These are phyloP conservation scores for Fusarium odoratissimum DNA, from an alignment of 2,329 filamentous ascomycete genomes.

Conservation along the genomic window DNA sequence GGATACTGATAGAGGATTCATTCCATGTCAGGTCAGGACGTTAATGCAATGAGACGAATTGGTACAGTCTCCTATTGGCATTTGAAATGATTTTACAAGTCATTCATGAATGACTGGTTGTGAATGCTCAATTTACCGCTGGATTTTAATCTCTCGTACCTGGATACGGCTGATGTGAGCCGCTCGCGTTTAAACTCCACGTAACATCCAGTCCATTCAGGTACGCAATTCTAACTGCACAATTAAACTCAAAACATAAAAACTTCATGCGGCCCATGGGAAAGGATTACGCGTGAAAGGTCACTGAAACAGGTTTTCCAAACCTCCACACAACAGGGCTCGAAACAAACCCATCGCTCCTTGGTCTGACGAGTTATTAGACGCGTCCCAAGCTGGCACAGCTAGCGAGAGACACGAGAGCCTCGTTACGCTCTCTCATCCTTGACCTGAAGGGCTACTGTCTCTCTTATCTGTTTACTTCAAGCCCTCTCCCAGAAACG, in stretches of 20 bases:
- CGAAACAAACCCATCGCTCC: constrained; percentile 26
- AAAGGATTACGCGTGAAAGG: constrained; percentile 13
- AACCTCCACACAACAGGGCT: constrained; percentile 17
- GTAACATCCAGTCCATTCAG: background rate
- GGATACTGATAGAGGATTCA: background rate
- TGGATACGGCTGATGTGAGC: constrained; percentile 26
- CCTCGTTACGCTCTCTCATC: constrained; percentile 3
- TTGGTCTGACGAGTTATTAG: constrained; percentile 23
- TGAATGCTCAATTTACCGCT: background rate
- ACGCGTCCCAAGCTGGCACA: constrained; percentile 25
- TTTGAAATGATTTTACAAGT: background rate
- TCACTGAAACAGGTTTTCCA: constrained; percentile 15
- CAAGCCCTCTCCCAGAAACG: constrained; percentile 5
- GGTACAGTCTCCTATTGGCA: background rate
- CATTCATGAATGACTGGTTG: constrained; percentile 8
- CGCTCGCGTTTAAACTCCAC: constrained; percentile 24
- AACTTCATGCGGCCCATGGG: background rate
- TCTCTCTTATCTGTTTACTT: constrained; percentile 6
- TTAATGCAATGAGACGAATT: background rate
- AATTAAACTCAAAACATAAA: constrained; percentile 28
- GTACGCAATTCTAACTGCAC: constrained; percentile 1
- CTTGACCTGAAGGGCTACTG: background rate
- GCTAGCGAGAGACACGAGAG: constrained; percentile 26
- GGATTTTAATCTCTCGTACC: constrained; percentile 1
- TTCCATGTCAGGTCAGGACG: background rate